Percentiles rank a stretch among this genome's conserved stretches.
Conservation (phyloP, 257 asterid genomes). For the Euphrasia confusa region DNA sequence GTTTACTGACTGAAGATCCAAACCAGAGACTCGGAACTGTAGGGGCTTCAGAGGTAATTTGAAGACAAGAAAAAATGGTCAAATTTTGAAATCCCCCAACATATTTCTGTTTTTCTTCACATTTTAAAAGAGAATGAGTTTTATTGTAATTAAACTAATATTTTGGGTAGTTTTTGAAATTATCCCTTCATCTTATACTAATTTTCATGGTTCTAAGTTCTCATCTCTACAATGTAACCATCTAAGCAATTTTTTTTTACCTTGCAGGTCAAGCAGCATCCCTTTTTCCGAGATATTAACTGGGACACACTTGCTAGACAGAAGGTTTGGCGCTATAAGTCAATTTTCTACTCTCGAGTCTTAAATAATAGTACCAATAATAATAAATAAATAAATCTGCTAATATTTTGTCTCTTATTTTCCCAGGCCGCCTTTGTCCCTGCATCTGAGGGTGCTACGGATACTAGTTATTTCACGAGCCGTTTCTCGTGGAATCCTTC, state of each 20-base stretch:
- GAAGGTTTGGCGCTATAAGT: constrained; percentile 46
- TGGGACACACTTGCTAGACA: constrained; percentile 99
- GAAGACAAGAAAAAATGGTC: background rate
- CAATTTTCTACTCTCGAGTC: background rate
- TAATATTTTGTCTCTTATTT: constrained; percentile 20
- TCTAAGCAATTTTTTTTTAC: background rate
- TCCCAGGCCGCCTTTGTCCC: constrained; percentile 94
- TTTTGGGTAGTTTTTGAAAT: background rate
- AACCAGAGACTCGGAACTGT: constrained; percentile 89
- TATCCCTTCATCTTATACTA: background rate
- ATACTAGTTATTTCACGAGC: constrained; percentile 93
- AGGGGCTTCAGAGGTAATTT: constrained; percentile 84
- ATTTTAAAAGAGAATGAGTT: background rate
- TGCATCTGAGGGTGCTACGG: constrained; percentile 84
- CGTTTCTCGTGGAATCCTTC: constrained; percentile 94
- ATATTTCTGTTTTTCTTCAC: background rate
- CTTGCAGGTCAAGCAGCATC: constrained; percentile 90
- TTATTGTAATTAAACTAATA: background rate
- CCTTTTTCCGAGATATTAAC: constrained; percentile 83
- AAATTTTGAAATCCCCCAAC: background rate
- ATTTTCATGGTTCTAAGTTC: background rate
- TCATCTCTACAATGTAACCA: constrained; percentile 3
- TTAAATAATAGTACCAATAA: background rate
- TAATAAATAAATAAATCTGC: background rate
- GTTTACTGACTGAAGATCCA: constrained; percentile 95